phyloP scores from a whole-genome alignment of 2,329 filamentous ascomycete species.

The Penicillium sp. region DNA sequence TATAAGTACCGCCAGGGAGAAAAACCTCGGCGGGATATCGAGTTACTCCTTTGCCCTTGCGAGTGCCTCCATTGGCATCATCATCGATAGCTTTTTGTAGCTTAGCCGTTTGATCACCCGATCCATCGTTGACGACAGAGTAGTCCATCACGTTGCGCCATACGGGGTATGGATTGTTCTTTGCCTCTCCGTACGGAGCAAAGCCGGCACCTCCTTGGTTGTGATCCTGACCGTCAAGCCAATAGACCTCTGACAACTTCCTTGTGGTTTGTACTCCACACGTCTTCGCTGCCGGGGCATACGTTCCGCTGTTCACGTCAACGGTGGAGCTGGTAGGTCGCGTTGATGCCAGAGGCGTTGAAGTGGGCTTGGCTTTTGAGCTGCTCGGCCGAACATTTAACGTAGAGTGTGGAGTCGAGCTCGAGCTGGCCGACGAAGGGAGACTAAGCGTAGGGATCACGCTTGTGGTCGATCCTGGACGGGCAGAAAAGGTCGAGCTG shows the following conservation, averaged over 20 bases:
- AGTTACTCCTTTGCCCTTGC: slow-evolving; percentile 23
- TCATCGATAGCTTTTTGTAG: slow-evolving; percentile 28
- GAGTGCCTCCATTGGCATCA: slow-evolving; percentile 23
- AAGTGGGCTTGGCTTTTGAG: neutral
- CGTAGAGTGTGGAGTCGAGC: no score
- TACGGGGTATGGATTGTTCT: slow-evolving; percentile 16
- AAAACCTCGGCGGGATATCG: slow-evolving; percentile 28
- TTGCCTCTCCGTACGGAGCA: slow-evolving; percentile 18
- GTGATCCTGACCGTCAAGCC: slow-evolving; percentile 26
- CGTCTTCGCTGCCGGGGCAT: slow-evolving; percentile 9
- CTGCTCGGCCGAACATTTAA: no score
- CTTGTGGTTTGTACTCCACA: slow-evolving; percentile 9
- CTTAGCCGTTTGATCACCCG: slow-evolving; percentile 21
- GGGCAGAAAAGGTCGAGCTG: no score
- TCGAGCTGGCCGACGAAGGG: no score
- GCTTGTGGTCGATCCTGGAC: no score
- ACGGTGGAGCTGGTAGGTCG: no score
- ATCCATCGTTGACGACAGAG: slow-evolving; percentile 21
- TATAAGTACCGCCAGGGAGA: slow-evolving; percentile 26
- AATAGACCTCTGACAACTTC: slow-evolving; percentile 12
- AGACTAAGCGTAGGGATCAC: no score
- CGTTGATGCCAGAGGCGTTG: no score
- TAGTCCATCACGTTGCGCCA: slow-evolving; percentile 30
- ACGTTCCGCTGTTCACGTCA: no score
- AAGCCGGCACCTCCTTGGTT: slow-evolving; percentile 19